Base-by-base conservation (phyloP, 2,329 filamentous ascomycete species). In the Anisogramma anomala region DNA sequence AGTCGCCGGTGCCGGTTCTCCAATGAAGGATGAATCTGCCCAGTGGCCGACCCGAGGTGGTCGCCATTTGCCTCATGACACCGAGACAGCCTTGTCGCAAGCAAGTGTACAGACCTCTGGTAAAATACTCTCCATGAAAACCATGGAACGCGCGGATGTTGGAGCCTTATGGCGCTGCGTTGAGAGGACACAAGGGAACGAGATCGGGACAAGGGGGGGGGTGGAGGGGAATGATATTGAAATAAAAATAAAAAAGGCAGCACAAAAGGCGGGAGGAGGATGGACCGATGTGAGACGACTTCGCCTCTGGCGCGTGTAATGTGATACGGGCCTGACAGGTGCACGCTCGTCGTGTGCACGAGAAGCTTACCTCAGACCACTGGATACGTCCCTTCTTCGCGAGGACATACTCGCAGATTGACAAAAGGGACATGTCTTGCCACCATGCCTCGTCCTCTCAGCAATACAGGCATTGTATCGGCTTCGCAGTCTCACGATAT, bases 241-340 rank as follows among this genome's bases (percentile, higher is more conserved):
- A 28, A 14, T 11, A 13, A 28, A 28, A 14, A n/a, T 13, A 19
- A 10, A 15, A 20, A 19, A 38, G 26, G 13, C 36, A 38, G 18
- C 27, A 28, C 14, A 37, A 8, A 6, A 25, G 2, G 27, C 13
- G 28, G 14, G 7, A 8, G 13, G 28, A 6, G 18, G 4, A 32
- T 6, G 2, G 30, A 32, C 8, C 20, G 26, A 13, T 23, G 18
- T 13, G 6, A 9, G 7, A 9, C 6, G 26, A 7, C 36, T 25
- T 39, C 27, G 36, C 36, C 28, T 39, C 36, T 22, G 28, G 36
- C 36, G 36, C 27, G 14, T 23, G 27, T 39, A 14, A 18, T 27
- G 32, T 27, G 9, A 25, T 11, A 11, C n/a, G 27, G 22, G 28
- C 27, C 7, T n/a, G 27, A 25, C 18, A 9, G 36, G 15, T n/a